Evolutionary conservation across 2,329 filamentous ascomycete species (phyloP).

Genomic region (Epichloe glyceriae): DNA sequence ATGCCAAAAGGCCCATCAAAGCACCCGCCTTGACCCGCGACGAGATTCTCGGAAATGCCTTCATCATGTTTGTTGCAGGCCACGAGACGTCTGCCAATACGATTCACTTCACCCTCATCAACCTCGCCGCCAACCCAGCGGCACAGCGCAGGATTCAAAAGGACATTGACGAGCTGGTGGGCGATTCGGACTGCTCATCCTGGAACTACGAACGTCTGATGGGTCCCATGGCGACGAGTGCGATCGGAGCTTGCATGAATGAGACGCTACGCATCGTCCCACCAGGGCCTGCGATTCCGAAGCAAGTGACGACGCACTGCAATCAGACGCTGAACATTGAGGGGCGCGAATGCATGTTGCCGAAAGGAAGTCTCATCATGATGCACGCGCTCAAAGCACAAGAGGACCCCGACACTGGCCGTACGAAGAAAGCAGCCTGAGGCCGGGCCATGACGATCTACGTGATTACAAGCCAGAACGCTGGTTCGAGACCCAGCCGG

Average conservation of each 20-base stretch:
- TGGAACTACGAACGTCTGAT: slow-evolving; percentile 63
- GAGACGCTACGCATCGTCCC: slow-evolving; percentile 64
- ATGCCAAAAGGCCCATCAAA: slow-evolving; percentile 9
- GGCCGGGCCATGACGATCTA: slow-evolving; percentile 38
- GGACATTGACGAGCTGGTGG: slow-evolving; percentile 55
- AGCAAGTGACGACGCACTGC: slow-evolving; percentile 36
- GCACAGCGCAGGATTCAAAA: slow-evolving; percentile 54
- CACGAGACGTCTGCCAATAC: slow-evolving; percentile 72
- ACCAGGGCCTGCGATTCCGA: slow-evolving; percentile 59
- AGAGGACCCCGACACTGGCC: slow-evolving; percentile 66
- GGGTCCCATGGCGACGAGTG: slow-evolving; percentile 51
- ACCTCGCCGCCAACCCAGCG: slow-evolving; percentile 51
- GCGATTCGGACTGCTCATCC: slow-evolving; percentile 38
- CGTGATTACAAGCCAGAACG: slow-evolving; percentile 59
- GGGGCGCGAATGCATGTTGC: slow-evolving; percentile 45
- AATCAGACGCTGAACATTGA: slow-evolving; percentile 47
- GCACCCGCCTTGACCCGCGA: slow-evolving; percentile 36
- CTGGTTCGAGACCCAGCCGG: slow-evolving; percentile 41
- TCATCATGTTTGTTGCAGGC: slow-evolving; percentile 56
- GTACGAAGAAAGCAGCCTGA: slow-evolving; percentile 28
- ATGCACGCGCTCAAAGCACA: slow-evolving; percentile 45
- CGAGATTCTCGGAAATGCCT: slow-evolving; percentile 62
- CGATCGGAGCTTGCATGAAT: slow-evolving; percentile 64
- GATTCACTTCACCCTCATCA: slow-evolving; percentile 56
- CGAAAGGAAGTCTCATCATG: slow-evolving; percentile 40